Percentiles rank a stretch among this genome's conserved stretches.
Conservation (phyloP, 805 yeast species). For the Geotrichum ghanense region DNA sequence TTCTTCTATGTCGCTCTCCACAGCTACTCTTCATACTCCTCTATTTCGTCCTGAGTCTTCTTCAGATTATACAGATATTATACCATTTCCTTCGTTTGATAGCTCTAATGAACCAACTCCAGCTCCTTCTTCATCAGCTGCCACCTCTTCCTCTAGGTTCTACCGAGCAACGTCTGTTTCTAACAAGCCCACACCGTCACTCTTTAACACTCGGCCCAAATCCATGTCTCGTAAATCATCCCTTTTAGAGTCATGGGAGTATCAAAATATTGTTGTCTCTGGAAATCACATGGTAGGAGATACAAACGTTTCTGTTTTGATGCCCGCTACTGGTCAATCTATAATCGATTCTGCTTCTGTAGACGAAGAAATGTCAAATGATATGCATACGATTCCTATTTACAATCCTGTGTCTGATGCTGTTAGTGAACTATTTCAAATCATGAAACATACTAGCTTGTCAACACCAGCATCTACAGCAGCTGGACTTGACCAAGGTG, state of each 20-base stretch:
- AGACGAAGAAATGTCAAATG: not conserved
- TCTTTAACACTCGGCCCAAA: not conserved
- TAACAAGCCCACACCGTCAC: not conserved
- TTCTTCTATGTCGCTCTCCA: not conserved
- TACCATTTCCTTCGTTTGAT: not conserved
- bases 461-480: not conserved
- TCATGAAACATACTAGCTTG: conserved; percentile 5
- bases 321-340: not conserved
- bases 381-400: not conserved
- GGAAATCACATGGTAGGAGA: conserved; percentile 4
- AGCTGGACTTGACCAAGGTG: not conserved
- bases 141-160: not conserved
- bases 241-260: conserved; percentile 5
- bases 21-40: not conserved
- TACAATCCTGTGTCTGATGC: not conserved
- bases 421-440: conserved; percentile 8
- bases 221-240: conserved; percentile 1
- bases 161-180: not conserved
- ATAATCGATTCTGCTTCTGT: not conserved
- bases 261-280: conserved; percentile 5
- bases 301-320: conserved; percentile 3
- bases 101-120: not conserved
- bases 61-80: not conserved
- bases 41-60: not conserved
- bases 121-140: not conserved